Evolutionary conservation across 768 basidiomycete species (phyloP).

Genomic region (Phlebiopsis gigantea): DNA sequence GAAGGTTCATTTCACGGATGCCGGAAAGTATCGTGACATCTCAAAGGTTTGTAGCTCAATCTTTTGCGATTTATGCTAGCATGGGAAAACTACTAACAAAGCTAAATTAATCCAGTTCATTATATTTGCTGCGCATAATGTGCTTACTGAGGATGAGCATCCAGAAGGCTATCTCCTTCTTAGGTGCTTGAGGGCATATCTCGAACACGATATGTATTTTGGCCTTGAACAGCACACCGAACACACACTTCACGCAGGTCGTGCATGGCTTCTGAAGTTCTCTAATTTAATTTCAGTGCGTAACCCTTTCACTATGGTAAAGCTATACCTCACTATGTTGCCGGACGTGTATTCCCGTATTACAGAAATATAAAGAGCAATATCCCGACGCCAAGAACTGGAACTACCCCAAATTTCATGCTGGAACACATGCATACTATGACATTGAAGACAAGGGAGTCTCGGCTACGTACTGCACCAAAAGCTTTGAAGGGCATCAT

Average conservation of each 20-base stretch:
- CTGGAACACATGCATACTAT: neutral
- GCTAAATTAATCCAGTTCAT: neutral
- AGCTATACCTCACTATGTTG: neutral
- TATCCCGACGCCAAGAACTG: constrained; percentile 9
- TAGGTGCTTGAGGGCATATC: neutral
- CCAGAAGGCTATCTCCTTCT: neutral
- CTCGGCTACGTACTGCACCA: constrained; percentile 10
- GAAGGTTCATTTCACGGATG: constrained; percentile 29
- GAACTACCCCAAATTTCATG: constrained; percentile 13
- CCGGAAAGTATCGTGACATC: constrained; percentile 18
- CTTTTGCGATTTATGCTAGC: neutral
- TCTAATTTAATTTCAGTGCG: no score
- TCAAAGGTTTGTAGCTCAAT: neutral
- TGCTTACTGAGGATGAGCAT: neutral
- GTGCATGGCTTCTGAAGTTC: no score
- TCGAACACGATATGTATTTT: neutral
- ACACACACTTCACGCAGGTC: neutral
- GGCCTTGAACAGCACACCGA: neutral
- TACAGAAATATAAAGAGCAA: no score
- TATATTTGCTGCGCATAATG: neutral
- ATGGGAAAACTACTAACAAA: neutral
- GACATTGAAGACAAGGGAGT: constrained; percentile 15
- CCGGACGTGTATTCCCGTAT: no score
- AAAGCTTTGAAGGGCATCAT: constrained; percentile 13
- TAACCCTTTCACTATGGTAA: neutral